Evolutionary conservation across 2,329 filamentous ascomycete species (phyloP).

Genomic region (Colletotrichum orchidophilum): DNA sequence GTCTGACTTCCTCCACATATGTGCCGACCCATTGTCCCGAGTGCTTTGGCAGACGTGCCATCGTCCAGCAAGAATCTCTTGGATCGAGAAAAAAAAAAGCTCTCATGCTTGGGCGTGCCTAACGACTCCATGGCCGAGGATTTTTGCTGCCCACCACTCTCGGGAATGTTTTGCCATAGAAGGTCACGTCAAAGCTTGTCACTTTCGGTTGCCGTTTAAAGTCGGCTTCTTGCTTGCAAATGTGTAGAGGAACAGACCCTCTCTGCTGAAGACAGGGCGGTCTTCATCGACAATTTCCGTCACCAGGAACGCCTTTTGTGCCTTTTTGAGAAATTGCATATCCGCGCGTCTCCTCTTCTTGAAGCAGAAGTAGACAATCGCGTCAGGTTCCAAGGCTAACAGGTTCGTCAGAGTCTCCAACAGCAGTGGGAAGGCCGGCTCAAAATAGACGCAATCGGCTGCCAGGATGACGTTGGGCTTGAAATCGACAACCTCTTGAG

Average conservation of each 20-base stretch:
- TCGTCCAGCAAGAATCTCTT: background rate
- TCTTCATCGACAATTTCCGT: slow-evolving; percentile 71
- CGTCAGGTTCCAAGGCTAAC: slow-evolving; percentile 74
- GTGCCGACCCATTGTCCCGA: background rate
- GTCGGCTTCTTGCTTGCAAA: slow-evolving; percentile 54
- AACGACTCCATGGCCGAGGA: background rate
- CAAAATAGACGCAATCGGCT: slow-evolving; percentile 97
- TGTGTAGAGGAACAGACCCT: slow-evolving; percentile 69
- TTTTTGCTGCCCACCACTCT: background rate
- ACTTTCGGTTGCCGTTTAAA: background rate
- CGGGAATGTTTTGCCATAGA: background rate
- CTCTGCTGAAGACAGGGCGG: slow-evolving; percentile 63
- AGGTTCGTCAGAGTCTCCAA: slow-evolving; percentile 80
- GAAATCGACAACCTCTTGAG: slow-evolving; percentile 59
- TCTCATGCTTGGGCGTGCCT: background rate
- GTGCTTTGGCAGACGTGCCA: background rate
- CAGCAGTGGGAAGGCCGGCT: slow-evolving; percentile 91
- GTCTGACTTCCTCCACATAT: background rate
- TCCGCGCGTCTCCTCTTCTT: slow-evolving; percentile 89
- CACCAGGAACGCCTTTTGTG: slow-evolving; percentile 72
- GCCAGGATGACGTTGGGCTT: slow-evolving; percentile 87
- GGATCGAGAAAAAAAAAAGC: background rate
- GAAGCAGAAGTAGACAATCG: slow-evolving; percentile 84
- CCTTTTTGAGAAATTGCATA: slow-evolving; percentile 77
- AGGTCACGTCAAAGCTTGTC: background rate